A percentile compares a stretch with the other conserved stretches of the same genome.
Conservation (phyloP, 2,329 filamentous ascomycete species). For the Aphanoascus verrucosus region DNA sequence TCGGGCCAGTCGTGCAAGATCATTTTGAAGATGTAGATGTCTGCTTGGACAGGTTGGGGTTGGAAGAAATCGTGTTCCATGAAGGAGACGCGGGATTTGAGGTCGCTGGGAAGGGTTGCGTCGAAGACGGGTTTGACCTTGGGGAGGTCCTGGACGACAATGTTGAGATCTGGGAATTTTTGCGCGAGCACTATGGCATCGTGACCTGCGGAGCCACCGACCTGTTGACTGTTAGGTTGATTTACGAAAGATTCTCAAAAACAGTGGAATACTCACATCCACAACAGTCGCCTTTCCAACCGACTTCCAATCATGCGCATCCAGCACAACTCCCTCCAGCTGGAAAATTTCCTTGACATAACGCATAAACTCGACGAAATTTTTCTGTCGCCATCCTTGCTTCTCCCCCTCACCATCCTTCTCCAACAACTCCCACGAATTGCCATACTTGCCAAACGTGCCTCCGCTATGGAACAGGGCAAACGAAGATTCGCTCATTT, state of each 20-base stretch:
- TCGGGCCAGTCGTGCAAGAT: constrained; percentile 55
- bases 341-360: constrained; percentile 13
- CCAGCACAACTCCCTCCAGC: constrained; percentile 10
- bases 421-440: constrained; percentile 21
- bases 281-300: constrained; percentile 12
- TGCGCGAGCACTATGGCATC: constrained; percentile 8
- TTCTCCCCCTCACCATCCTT: constrained; percentile 22
- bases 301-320: constrained; percentile 13
- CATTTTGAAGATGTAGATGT: constrained; percentile 51
- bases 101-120: constrained; percentile 6
- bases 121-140: constrained; percentile 10
- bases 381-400: constrained; percentile 11
- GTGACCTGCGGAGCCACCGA: constrained; percentile 17
- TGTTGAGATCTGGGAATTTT: constrained; percentile 18
- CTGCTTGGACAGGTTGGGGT: constrained; percentile 45
- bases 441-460: constrained; percentile 13
- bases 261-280: constrained; percentile 8
- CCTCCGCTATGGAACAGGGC: constrained; percentile 7
- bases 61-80: constrained; percentile 49
- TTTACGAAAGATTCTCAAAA: background rate
- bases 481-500: constrained; percentile 11
- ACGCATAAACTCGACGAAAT: constrained; percentile 10
- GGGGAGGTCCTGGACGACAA: constrained; percentile 18
- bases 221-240: background rate
- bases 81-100: constrained; percentile 24